Conservation (phyloP, 2,329 filamentous ascomycete genomes). For the Fusarium keratoplasticum region DNA sequence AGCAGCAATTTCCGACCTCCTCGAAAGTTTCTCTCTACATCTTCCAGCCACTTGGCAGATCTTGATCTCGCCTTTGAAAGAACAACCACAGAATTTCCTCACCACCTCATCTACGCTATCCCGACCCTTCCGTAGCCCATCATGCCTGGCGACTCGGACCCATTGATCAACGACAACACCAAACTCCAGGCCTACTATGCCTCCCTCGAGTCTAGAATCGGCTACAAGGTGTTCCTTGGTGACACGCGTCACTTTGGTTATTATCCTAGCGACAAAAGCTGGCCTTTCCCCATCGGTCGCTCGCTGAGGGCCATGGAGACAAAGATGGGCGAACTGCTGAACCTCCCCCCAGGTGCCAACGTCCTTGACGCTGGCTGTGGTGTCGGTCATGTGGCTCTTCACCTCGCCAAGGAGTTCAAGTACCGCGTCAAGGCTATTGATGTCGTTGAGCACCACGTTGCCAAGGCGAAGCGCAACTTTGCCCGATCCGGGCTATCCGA, state of each 20-base stretch:
- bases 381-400: conserved; percentile 60
- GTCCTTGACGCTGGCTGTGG: conserved; percentile 66
- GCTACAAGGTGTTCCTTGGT: conserved; percentile 57
- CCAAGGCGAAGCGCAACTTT: conserved; percentile 56
- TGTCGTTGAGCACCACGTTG: conserved; percentile 59
- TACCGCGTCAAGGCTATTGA: conserved; percentile 60
- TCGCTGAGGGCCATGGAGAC: conserved; percentile 63
- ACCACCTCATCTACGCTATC: not conserved
- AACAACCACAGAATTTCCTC: not conserved
- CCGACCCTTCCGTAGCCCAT: not conserved
- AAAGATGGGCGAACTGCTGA: conserved; percentile 54
- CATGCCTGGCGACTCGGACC: conserved; percentile 16
- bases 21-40: not conserved
- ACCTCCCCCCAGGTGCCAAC: conserved; percentile 51
- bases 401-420: conserved; percentile 54
- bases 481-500: conserved; percentile 46
- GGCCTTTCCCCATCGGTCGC: conserved; percentile 59
- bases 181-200: conserved; percentile 58
- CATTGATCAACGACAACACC: conserved; percentile 54
- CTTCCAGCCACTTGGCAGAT: not conserved
- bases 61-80: not conserved
- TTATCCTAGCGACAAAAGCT: conserved; percentile 56
- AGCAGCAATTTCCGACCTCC: not conserved
- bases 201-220: conserved; percentile 57
- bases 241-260: conserved; percentile 63